Evolutionary conservation across 2,329 filamentous ascomycete genomes (phyloP), one percentile per base, ranked within the genome.

Genomic region (Setomelanomma holmii): DNA sequence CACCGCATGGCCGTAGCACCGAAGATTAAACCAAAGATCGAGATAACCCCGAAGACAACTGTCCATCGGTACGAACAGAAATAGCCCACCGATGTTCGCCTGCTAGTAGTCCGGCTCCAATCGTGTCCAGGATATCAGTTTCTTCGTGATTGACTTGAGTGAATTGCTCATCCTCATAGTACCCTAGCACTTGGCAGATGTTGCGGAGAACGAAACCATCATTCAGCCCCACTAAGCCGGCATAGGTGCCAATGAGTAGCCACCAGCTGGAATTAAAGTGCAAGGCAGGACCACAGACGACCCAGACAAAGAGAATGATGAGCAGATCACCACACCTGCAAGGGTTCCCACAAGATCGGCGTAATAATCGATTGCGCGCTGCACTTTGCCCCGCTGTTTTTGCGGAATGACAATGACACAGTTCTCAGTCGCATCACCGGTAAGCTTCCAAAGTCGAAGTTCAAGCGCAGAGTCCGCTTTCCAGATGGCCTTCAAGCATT

Each of bases 271-370:
- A 20, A 17, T 51, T 17, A 22, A 51, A 51, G 16, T 36, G 19
- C 17, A 51, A 11, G 14, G 30, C 42, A 17, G 49, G 49, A 27
- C 49, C 49, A 33, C 42, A 42, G 2, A 14, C 38, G 2, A 46
- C 30, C 43, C 49, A 51, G 16, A 41, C 34, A 16, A 46, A 16
- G 30, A 51, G 20, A 4, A 51, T 38, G 7, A 51, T 7, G 5
- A 51, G 22, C 7, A 51, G 49, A 12, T 46, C 8, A 30, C 49
- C 2, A 46, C 30, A n/a, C 49, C 49, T 3, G 43, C 43, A 8
- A 51, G 49, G n/a, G 49, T 51, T 17, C 49, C 49, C 0, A 51
- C 49, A 12, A 51, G n/a, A 22, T 51, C 49, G 12, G 49, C 49
- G 12, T 51, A 51, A 21, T 46, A 46, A 11, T 46, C 49, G 17